phyloP scores from a whole-genome alignment of 805 yeast genomes.

The Metschnikowia amazonensis region DNA sequence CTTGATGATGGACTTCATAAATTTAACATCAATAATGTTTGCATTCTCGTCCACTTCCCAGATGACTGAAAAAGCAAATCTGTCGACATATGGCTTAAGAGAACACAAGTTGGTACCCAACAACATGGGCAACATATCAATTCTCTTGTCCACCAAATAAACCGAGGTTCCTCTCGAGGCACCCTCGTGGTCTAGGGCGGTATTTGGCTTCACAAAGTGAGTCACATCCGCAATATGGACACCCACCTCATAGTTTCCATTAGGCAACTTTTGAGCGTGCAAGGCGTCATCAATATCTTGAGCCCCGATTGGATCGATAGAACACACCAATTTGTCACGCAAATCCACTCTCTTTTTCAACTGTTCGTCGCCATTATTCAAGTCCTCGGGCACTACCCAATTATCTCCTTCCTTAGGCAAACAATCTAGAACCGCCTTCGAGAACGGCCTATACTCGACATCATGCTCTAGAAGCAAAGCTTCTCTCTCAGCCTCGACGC shows the following conservation, averaged over 20 bases:
- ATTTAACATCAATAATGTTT: conserved; percentile 72
- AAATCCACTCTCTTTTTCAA: conserved; percentile 72
- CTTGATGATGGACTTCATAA: conserved; percentile 80
- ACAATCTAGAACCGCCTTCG: conserved; percentile 87
- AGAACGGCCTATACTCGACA: conserved; percentile 93
- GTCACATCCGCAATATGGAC: conserved; percentile 99
- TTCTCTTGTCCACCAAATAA: conserved; percentile 94
- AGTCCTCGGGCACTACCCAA: conserved; percentile 80
- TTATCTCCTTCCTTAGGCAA: conserved; percentile 89
- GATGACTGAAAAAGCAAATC: conserved; percentile 90
- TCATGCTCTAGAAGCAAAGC: conserved; percentile 91
- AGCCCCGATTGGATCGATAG: conserved; percentile 97
- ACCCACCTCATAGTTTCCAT: conserved; percentile 96
- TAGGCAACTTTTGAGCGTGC: conserved; percentile 79
- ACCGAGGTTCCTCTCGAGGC: conserved; percentile 97
- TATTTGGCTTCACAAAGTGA: conserved; percentile 89
- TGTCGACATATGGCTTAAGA: conserved; percentile 87
- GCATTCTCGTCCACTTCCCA: conserved; percentile 94
- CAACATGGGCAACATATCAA: conserved; percentile 95
- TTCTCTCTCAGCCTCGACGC: conserved; percentile 93
- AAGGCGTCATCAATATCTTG: conserved; percentile 98
- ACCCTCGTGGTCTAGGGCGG: conserved; percentile 92
- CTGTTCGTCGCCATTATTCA: conserved; percentile 49
- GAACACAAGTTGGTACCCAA: conserved; percentile 96
- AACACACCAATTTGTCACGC: conserved; percentile 85